These are phyloP conservation scores for Harringtonia aguacate DNA, from an alignment of 2,329 filamentous ascomycete species.

Conservation along the genomic window DNA sequence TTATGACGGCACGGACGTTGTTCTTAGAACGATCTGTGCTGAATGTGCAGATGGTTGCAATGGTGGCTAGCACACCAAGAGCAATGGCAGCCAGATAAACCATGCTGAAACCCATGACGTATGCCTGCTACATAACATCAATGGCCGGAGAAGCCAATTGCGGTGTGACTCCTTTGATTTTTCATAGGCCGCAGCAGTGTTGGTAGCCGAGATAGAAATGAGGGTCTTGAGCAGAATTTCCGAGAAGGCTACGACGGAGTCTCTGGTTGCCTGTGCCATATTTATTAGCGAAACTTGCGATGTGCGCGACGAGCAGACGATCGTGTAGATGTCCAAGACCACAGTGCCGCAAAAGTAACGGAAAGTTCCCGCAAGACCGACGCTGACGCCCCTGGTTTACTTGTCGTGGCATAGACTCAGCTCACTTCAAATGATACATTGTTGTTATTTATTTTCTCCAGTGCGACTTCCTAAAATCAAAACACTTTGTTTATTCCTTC, in stretches of 20 bases:
- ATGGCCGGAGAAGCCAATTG: slow-evolving; percentile 16
- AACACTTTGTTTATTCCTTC: no score
- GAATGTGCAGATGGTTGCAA: slow-evolving; percentile 17
- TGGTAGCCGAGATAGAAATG: slow-evolving; percentile 18
- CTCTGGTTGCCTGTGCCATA: slow-evolving; percentile 11
- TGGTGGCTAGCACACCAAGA: slow-evolving; percentile 18
- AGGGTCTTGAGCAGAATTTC: slow-evolving; percentile 11
- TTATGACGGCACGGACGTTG: slow-evolving; percentile 14
- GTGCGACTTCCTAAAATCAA: no score
- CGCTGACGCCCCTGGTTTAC: slow-evolving; percentile 19
- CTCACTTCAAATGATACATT: no score
- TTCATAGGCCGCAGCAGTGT: slow-evolving; percentile 22
- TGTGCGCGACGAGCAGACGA: slow-evolving; percentile 21
- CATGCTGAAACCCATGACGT: slow-evolving; percentile 22
- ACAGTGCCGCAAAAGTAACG: slow-evolving; percentile 25
- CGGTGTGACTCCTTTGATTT: slow-evolving; percentile 17
- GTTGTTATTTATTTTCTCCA: no score
- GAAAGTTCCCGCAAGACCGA: slow-evolving; percentile 25
- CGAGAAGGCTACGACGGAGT: slow-evolving; percentile 13
- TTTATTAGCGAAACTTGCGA: slow-evolving; percentile 12
- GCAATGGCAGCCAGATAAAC: slow-evolving; percentile 22
- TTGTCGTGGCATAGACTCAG: no score
- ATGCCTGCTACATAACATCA: slow-evolving; percentile 19
- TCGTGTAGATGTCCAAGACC: slow-evolving; percentile 26
- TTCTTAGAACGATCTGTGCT: slow-evolving; percentile 20